phyloP scores from a whole-genome alignment of 257 asterid species.

The Perilla frutescens region DNA sequence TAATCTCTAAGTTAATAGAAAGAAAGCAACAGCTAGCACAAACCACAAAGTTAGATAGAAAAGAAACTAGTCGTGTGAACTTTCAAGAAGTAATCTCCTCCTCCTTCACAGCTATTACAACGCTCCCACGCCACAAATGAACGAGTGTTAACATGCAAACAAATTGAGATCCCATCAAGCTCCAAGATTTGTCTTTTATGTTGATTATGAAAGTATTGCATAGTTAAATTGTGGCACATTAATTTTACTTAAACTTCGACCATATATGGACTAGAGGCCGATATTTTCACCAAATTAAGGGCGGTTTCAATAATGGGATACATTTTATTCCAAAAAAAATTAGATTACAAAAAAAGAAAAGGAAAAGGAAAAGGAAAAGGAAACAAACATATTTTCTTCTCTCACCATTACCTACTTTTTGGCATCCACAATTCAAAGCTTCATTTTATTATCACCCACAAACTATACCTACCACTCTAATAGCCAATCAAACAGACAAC shows the following conservation, averaged over 20 bases:
- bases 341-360: no score
- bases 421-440: conserved; percentile 17
- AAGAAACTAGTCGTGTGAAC: not conserved
- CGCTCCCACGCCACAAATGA: not conserved
- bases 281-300: no score
- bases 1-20: not conserved
- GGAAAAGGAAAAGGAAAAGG: no score
- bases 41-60: not conserved
- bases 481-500: not conserved
- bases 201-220: not conserved
- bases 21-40: not conserved
- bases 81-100: not conserved
- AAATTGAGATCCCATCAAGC: not conserved
- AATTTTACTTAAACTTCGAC: not conserved
- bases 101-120: not conserved
- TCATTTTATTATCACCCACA: not conserved
- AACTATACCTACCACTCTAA: conserved; percentile 12
- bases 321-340: no score
- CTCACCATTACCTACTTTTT: conserved; percentile 13
- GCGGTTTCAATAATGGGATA: no score
- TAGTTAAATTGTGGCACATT: not conserved
- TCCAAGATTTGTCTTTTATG: not conserved
- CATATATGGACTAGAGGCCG: not conserved
- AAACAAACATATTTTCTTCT: no score
- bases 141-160: not conserved